A percentile compares a stretch with the other conserved stretches of the same genome.
Conservation (phyloP, 176 grass and related monocot genomes). For the Triticum dicoccoides region DNA sequence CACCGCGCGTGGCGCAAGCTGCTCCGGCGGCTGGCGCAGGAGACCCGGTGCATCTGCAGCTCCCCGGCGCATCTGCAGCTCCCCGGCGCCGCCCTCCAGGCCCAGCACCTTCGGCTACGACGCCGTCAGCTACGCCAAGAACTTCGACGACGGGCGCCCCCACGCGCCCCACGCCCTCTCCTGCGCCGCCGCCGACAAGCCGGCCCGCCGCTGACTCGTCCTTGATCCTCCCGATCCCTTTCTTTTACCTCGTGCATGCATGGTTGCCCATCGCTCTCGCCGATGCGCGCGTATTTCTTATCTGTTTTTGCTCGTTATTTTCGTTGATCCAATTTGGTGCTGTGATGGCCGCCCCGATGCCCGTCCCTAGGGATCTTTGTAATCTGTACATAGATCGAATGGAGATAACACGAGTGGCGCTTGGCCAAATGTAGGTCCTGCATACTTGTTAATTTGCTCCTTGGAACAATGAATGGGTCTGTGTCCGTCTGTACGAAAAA, state of each 20-base stretch:
- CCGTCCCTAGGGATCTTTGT: background rate
- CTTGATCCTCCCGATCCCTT: background rate
- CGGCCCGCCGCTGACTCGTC: constrained; percentile 16
- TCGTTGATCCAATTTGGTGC: background rate
- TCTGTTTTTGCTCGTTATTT: background rate
- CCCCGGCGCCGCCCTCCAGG: constrained; percentile 36
- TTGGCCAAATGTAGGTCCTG: background rate
- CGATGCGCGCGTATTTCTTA: background rate
- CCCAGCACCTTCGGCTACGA: constrained; percentile 76
- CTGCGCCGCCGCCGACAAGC: constrained; percentile 10
- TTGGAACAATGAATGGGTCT: background rate
- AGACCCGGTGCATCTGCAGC: constrained; percentile 64
- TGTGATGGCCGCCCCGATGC: constrained; percentile 4
- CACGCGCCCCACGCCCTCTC: constrained; percentile 9
- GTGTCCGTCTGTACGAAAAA: background rate
- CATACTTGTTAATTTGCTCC: background rate
- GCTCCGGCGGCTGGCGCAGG: constrained; percentile 66
- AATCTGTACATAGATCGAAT: constrained; percentile 44
- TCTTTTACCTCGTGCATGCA: constrained; percentile 17
- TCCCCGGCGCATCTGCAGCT: constrained; percentile 56
- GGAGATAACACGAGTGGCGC: constrained; percentile 24
- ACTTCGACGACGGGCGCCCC: constrained; percentile 74
- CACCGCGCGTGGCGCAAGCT: constrained; percentile 59
- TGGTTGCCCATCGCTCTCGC: background rate
- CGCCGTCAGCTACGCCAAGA: constrained; percentile 91